phyloP scores from a whole-genome alignment of 2,329 filamentous ascomycete species.

The Trichoderma arundinaceum region DNA sequence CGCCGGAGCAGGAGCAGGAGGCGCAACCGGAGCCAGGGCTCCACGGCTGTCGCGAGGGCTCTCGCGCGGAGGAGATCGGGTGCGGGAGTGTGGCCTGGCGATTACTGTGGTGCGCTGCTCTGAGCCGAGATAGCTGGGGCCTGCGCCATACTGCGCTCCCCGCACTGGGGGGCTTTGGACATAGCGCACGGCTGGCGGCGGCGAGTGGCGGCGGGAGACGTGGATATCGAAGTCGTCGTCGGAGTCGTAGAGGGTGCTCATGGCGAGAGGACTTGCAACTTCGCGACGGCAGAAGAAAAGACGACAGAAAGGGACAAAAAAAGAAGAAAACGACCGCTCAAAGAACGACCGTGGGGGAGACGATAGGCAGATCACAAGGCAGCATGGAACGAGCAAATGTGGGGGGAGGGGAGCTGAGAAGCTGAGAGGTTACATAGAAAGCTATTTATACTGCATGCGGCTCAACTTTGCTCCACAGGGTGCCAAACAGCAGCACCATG shows the following conservation, averaged over 20 bases:
- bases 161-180: constrained; percentile 50
- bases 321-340: background rate
- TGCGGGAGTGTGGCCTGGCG: constrained; percentile 47
- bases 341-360: background rate
- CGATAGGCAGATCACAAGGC: constrained; percentile 13
- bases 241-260: constrained; percentile 54
- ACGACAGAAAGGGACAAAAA: background rate
- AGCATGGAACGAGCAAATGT: constrained; percentile 8
- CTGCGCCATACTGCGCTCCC: constrained; percentile 50
- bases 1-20: constrained; percentile 39
- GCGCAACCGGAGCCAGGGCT: constrained; percentile 12
- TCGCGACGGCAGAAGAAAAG: background rate
- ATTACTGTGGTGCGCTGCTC: constrained; percentile 55
- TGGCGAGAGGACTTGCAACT: constrained; percentile 33
- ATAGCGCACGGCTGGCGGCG: constrained; percentile 52
- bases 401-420: constrained; percentile 8
- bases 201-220: constrained; percentile 51
- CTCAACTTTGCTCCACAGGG: constrained; percentile 22
- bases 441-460: constrained; percentile 24
- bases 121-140: constrained; percentile 51
- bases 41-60: constrained; percentile 47
- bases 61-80: constrained; percentile 52
- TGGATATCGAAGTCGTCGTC: constrained; percentile 63
- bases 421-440: background rate
- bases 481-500: constrained; percentile 17